phyloP scores from a whole-genome alignment of 345 rosid genomes.

The Corchorus olitorius region DNA sequence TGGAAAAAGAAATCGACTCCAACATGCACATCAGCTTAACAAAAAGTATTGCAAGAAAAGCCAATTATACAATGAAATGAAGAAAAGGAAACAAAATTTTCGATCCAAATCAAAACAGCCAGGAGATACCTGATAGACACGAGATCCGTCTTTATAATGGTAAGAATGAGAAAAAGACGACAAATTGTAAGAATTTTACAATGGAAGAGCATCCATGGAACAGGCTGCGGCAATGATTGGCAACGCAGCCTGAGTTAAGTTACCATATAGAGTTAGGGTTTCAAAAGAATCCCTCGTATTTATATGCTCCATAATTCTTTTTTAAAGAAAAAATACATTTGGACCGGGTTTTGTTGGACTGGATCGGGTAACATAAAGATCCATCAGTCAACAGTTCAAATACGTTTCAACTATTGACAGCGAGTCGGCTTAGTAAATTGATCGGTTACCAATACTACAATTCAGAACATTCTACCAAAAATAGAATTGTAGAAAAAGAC shows the following conservation, averaged over 20 bases:
- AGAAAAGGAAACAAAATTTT: neutral
- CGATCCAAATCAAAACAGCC: neutral
- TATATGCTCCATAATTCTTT: neutral
- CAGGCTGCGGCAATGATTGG: constrained; percentile 11
- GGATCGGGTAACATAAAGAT: constrained; percentile 8
- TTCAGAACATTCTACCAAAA: constrained; percentile 5
- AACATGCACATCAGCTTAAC: no score
- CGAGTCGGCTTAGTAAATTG: neutral
- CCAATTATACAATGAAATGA: no score
- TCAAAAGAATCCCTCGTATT: constrained; percentile 2
- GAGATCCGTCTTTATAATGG: neutral
- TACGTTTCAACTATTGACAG: neutral
- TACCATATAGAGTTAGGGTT: constrained; percentile 9
- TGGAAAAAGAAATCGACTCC: no score
- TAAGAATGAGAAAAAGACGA: neutral
- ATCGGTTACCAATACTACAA: neutral
- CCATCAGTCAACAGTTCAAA: neutral
- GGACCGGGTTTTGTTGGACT: constrained; percentile 2
- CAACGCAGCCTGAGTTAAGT: constrained; percentile 10
- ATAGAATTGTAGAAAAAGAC: neutral
- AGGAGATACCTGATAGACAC: neutral
- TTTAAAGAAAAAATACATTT: neutral
- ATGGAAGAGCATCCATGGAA: neutral
- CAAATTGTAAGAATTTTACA: constrained; percentile 12
- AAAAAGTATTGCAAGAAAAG: no score